phyloP scores from a whole-genome alignment of 129 eudicot genomes.

The Calendula officinalis region DNA sequence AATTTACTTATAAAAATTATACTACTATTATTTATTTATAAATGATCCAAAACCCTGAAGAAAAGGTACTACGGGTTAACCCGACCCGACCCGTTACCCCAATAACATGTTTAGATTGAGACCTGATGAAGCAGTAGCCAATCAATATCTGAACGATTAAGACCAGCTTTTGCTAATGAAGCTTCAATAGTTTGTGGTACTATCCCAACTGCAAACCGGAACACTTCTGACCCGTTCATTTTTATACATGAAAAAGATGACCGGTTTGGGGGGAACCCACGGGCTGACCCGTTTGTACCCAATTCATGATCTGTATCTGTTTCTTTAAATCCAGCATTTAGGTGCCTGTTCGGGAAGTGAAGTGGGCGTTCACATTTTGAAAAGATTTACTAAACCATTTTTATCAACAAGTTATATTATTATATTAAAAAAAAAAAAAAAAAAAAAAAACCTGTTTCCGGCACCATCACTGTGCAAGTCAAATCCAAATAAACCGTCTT shows the following conservation, averaged over 20 bases:
- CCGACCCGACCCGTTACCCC: neutral
- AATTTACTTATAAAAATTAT: too few relatives aligned
- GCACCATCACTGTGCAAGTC: slow-evolving; percentile 96
- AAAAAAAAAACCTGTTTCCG: slow-evolving; percentile 58
- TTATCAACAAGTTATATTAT: neutral
- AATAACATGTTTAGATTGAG: slow-evolving; percentile 3
- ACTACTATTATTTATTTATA: neutral
- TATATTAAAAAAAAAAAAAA: slow-evolving; percentile 24
- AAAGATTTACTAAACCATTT: slow-evolving; percentile 3
- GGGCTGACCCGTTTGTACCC: slow-evolving; percentile 61
- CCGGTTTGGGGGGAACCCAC: slow-evolving; percentile 54
- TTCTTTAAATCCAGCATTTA: slow-evolving; percentile 54
- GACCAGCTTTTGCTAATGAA: slow-evolving; percentile 80
- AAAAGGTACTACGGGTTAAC: too few relatives aligned
- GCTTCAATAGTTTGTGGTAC: slow-evolving; percentile 82
- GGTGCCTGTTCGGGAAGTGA: slow-evolving; percentile 47
- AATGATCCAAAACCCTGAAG: neutral
- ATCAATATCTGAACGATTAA: slow-evolving; percentile 58
- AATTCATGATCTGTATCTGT: slow-evolving; percentile 34
- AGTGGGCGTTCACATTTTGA: neutral
- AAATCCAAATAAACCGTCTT: slow-evolving; percentile 83
- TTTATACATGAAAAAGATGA: slow-evolving; percentile 63
- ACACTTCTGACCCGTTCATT: slow-evolving; percentile 91
- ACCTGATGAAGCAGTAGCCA: slow-evolving; percentile 98
- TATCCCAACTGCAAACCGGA: slow-evolving; percentile 73